phyloP scores from a whole-genome alignment of 768 basidiomycete species.

The Lepiota brunneoincarnata region DNA sequence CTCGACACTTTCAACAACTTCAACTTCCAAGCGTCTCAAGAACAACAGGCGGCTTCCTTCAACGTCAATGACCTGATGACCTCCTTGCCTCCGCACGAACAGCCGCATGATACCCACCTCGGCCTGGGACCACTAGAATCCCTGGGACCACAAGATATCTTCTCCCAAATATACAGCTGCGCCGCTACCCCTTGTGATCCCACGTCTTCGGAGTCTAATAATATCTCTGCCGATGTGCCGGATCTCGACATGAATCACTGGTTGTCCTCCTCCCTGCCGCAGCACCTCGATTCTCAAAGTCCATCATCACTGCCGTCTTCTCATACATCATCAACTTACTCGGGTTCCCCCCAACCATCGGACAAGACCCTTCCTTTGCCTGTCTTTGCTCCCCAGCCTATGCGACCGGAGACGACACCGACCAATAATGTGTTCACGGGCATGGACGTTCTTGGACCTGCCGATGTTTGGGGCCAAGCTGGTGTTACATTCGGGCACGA shows the following conservation, averaged over 20 bases:
- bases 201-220: constrained; percentile 6
- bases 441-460: not conserved
- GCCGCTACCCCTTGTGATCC: not conserved
- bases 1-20: constrained; percentile 11
- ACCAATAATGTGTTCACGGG: not conserved
- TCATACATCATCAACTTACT: constrained; percentile 9
- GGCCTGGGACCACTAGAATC: constrained; percentile 8
- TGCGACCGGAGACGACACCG: constrained; percentile 1
- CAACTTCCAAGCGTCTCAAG: constrained; percentile 7
- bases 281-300: not conserved
- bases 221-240: constrained; percentile 3
- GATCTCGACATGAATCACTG: constrained; percentile 9
- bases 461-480: not conserved
- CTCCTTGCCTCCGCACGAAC: constrained; percentile 10
- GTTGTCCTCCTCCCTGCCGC: constrained; percentile 6
- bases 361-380: constrained; percentile 7
- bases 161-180: constrained; percentile 9
- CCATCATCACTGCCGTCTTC: constrained; percentile 5
- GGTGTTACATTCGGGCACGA: not conserved
- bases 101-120: constrained; percentile 1
- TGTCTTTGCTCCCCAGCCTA: constrained; percentile 8
- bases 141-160: constrained; percentile 7
- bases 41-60: constrained; percentile 8
- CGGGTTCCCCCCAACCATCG: constrained; percentile 8
- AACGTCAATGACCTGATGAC: constrained; percentile 7